Percentiles rank a stretch among this genome's conserved stretches.
Conservation (phyloP, 108 stramenopile genomes). For the Cyclotella choctawhatcheeana region DNA sequence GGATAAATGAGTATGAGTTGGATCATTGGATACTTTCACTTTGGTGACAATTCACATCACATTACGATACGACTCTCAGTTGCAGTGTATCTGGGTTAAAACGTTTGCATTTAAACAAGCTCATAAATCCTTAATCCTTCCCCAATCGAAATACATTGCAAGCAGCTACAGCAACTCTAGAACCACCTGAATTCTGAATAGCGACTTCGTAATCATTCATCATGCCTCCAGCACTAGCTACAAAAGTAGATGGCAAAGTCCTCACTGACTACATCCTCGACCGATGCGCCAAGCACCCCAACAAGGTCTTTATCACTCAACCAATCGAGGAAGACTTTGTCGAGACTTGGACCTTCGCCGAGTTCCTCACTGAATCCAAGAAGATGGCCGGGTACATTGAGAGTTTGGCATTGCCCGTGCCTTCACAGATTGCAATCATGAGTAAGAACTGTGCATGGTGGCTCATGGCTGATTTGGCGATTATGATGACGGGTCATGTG, state of each 20-base stretch:
- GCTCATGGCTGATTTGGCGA: conserved; percentile 80
- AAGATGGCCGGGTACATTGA: conserved; percentile 77
- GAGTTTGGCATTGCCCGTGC: conserved; percentile 42
- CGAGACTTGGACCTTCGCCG: conserved; percentile 60
- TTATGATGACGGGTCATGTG: conserved; percentile 73
- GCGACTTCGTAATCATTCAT: too few species aligned
- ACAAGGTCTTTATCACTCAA: conserved; percentile 67
- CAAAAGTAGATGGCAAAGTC: conserved; percentile 49
- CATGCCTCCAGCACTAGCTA: conserved; percentile 14
- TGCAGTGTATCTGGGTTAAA: too few species aligned
- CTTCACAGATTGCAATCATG: conserved; percentile 71
- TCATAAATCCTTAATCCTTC: too few species aligned
- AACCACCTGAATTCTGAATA: too few species aligned
- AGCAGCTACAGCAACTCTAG: too few species aligned
- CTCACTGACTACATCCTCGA: conserved; percentile 69
- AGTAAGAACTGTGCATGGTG: conserved; percentile 80
- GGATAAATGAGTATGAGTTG: too few species aligned
- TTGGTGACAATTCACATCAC: too few species aligned
- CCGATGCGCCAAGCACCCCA: conserved; percentile 60
- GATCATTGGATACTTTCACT: too few species aligned
- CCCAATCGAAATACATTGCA: too few species aligned
- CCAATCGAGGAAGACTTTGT: conserved; percentile 73
- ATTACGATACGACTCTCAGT: too few species aligned
- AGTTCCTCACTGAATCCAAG: conserved; percentile 69
- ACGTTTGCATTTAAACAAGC: too few species aligned